Conservation (phyloP, 176 grass and related monocot species). For the Avena atlantica region DNA sequence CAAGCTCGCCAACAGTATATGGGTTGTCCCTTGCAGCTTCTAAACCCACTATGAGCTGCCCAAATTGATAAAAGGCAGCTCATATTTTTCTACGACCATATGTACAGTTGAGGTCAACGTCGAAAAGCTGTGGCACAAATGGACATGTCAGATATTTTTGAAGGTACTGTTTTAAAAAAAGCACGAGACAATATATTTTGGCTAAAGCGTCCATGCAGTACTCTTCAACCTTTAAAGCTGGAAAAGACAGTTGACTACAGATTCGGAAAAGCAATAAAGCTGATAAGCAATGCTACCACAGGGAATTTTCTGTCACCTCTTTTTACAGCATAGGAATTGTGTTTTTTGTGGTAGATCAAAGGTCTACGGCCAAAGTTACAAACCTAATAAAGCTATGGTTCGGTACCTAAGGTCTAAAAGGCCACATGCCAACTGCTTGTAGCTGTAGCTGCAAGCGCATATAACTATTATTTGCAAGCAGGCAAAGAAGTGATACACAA, state of each 20-base stretch:
- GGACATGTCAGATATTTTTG: not conserved
- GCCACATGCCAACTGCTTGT: not conserved
- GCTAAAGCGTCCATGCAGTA: conserved; percentile 11
- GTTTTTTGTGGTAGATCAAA: not conserved
- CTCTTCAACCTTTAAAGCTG: conserved; percentile 21
- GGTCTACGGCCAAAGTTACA: conserved; percentile 8
- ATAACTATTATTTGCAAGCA: not conserved
- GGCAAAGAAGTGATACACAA: not conserved
- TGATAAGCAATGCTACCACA: not conserved
- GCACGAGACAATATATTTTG: not conserved
- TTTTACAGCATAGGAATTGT: not conserved
- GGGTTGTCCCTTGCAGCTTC: conserved; percentile 28
- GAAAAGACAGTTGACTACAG: conserved; percentile 3
- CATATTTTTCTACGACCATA: conserved; percentile 34
- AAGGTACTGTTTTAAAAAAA: not conserved
- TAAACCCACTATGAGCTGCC: conserved; percentile 37
- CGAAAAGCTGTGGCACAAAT: conserved; percentile 34
- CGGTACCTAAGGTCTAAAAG: not conserved
- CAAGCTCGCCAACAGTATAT: conserved; percentile 34
- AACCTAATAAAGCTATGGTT: not conserved
- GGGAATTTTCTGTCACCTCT: conserved; percentile 25
- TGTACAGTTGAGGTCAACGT: conserved; percentile 46
- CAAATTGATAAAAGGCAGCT: conserved; percentile 34
- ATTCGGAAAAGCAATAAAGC: conserved; percentile 9
- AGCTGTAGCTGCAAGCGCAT: not conserved